Conservation (phyloP, 495 filamentous ascomycete species). For the Amorphotheca resinae region DNA sequence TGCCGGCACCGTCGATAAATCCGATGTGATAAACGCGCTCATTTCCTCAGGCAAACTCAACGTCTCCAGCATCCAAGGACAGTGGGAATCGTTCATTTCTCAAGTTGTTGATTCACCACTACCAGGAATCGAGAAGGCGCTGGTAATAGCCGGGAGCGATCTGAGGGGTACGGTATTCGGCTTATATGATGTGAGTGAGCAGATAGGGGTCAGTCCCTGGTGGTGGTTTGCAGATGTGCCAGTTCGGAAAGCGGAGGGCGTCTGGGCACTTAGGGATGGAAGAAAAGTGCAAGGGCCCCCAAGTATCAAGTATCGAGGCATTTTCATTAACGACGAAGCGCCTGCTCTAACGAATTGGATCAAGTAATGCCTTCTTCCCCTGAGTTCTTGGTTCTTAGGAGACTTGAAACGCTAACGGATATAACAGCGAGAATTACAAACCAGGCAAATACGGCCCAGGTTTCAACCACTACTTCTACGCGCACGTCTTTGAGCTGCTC, state of each 20-base stretch:
- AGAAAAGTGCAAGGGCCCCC: conserved; percentile 48
- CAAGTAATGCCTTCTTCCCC: conserved; percentile 27
- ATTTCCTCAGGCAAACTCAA: conserved; percentile 42
- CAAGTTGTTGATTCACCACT: conserved; percentile 46
- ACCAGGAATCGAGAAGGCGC: conserved; percentile 40
- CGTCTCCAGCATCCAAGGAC: conserved; percentile 38
- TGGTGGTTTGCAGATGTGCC: conserved; percentile 66
- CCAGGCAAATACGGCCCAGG: conserved; percentile 41
- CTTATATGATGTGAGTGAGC: conserved; percentile 61
- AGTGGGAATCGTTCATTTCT: conserved; percentile 61
- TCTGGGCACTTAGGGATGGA: conserved; percentile 37
- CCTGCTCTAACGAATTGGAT: conserved; percentile 62
- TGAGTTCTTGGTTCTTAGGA: neutral
- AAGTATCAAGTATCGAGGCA: conserved; percentile 60
- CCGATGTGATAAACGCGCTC: conserved; percentile 44
- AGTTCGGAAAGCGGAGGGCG: conserved; percentile 34
- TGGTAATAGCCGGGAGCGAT: conserved; percentile 59
- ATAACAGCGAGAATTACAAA: conserved; percentile 29
- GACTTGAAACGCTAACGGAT: neutral
- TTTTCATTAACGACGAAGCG: conserved; percentile 72
- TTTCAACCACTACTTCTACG: conserved; percentile 53
- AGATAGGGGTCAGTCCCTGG: conserved; percentile 69
- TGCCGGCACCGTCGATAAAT: conserved; percentile 55
- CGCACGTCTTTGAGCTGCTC: conserved; percentile 57
- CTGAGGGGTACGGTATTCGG: conserved; percentile 61